Conservation (phyloP, 1,139 yeast species). For the Hansenula lynferdii region DNA sequence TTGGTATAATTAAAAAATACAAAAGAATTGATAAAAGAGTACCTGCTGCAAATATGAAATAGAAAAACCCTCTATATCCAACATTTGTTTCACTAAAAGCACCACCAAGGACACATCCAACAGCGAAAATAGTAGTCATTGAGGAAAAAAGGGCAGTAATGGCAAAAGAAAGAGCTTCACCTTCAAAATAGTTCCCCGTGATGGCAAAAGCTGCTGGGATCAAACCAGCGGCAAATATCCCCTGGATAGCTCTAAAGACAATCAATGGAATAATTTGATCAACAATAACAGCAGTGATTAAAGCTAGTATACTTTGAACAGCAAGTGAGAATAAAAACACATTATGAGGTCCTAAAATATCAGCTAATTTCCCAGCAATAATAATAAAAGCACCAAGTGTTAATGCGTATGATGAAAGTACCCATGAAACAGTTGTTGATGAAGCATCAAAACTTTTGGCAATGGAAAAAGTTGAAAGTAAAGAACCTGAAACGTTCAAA, state of each 20-base stretch:
- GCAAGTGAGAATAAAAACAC: constrained; percentile 21
- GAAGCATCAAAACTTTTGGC: neutral
- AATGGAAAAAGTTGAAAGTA: neutral
- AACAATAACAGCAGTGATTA: constrained; percentile 27
- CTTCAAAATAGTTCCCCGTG: constrained; percentile 26
- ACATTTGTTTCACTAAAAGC: constrained; percentile 26
- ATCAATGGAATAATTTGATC: constrained; percentile 25
- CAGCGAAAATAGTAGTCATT: constrained; percentile 24
- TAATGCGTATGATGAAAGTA: constrained; percentile 31
- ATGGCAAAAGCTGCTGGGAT: constrained; percentile 29
- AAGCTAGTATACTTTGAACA: constrained; percentile 22
- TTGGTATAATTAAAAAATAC: constrained; percentile 16
- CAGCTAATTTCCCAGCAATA: constrained; percentile 31
- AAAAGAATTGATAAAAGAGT: constrained; percentile 11
- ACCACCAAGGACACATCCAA: constrained; percentile 31
- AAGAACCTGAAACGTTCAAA: neutral
- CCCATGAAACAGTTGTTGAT: constrained; percentile 26
- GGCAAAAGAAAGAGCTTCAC: constrained; percentile 22
- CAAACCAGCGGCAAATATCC: constrained; percentile 30
- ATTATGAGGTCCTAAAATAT: constrained; percentile 29
- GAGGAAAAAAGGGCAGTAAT: constrained; percentile 21
- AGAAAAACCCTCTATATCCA: constrained; percentile 29
- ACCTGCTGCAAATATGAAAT: constrained; percentile 23
- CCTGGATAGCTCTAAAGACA: constrained; percentile 33
- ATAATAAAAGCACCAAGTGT: constrained; percentile 33